Evolutionary conservation across 2,329 filamentous ascomycete genomes (phyloP), one percentile per base, ranked within the genome.

Genomic region (Parastagonospora nodorum): DNA sequence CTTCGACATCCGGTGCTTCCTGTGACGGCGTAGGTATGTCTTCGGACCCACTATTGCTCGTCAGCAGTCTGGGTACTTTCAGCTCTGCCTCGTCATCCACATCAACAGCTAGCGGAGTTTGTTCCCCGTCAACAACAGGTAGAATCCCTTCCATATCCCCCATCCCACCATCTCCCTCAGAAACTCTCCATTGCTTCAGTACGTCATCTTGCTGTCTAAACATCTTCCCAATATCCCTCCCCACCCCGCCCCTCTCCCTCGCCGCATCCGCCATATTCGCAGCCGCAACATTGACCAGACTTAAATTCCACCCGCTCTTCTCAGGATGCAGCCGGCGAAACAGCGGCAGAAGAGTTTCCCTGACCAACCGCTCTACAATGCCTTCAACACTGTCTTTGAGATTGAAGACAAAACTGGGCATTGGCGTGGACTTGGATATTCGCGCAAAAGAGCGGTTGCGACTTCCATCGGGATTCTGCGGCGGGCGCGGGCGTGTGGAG

Each of bases 231-330:
- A 97, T 96, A 64, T 96, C 87, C 57, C 88, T 81, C 1, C 89
- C 90, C 10, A 66, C 71, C 0, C 75, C 76, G 16, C 71, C 74
- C 58, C 71, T 78, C 45, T 74, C 75, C 8, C 77, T 75, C 19
- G 75, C 78, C 4, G 74, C 71, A 53, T 78, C 75, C 6, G 66
- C 81, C 87, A 97, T 93, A 68, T 96, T 96, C 11, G 89, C 88
- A 7, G 90, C 92, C 39, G 90, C 92, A 16, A 97, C 78, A 58
- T 97, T 97, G 51, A 97, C 79, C 44, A 97, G 77, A 57, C 88
- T 89, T 14, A 97, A 74, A 59, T 93, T 89, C 88, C 90, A 96
- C 2, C 84, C 85, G 8, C 80, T 76, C 55, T 81, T 83, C 53
- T 88, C 85, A 0, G 85, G 81, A 58, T 93, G 88, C 10, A 96